phyloP scores from a whole-genome alignment of 108 stramenopile species.

The Pseudonitzschia delicatissima region DNA sequence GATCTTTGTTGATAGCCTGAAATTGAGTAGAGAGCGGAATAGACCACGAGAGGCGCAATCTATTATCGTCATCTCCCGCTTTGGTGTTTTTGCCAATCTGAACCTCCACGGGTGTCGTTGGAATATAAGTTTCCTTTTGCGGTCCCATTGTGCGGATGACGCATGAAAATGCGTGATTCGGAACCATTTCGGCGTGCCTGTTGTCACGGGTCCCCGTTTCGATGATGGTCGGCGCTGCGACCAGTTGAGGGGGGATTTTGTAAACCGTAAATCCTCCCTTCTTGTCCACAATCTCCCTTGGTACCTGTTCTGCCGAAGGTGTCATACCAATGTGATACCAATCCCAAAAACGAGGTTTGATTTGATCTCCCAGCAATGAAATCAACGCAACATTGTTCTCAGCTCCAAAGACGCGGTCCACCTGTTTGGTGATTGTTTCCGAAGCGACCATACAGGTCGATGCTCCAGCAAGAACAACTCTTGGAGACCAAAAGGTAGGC shows the following conservation, averaged over 20 bases:
- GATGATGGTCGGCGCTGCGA: conserved; percentile 47
- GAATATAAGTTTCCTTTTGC: conserved; percentile 53
- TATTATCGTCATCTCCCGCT: conserved; percentile 13
- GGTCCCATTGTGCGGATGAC: conserved; percentile 82
- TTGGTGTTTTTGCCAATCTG: conserved; percentile 29
- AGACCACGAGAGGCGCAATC: conserved; percentile 47
- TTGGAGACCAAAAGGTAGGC: conserved; percentile 77
- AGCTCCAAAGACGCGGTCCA: conserved; percentile 46
- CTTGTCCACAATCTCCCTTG: conserved; percentile 17
- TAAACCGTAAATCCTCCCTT: conserved; percentile 48
- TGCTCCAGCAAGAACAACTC: conserved; percentile 61
- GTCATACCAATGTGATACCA: conserved; percentile 86
- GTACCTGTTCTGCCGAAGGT: conserved; percentile 65
- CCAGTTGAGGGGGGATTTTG: conserved; percentile 60
- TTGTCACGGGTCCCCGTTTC: conserved; percentile 60
- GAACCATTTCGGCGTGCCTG: conserved; percentile 51
- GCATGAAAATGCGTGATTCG: conserved; percentile 76
- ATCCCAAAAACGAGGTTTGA: conserved; percentile 84
- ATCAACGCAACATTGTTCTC: conserved; percentile 36
- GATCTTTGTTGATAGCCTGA: conserved; percentile 35
- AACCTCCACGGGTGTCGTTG: conserved; percentile 69
- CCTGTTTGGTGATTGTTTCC: conserved; percentile 45
- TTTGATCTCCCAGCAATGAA: conserved; percentile 39
- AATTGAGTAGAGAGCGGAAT: conserved; percentile 65
- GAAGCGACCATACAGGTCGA: conserved; percentile 35